phyloP scores from a whole-genome alignment of 2,329 filamentous ascomycete species.

The Diaporthe aspalathi region DNA sequence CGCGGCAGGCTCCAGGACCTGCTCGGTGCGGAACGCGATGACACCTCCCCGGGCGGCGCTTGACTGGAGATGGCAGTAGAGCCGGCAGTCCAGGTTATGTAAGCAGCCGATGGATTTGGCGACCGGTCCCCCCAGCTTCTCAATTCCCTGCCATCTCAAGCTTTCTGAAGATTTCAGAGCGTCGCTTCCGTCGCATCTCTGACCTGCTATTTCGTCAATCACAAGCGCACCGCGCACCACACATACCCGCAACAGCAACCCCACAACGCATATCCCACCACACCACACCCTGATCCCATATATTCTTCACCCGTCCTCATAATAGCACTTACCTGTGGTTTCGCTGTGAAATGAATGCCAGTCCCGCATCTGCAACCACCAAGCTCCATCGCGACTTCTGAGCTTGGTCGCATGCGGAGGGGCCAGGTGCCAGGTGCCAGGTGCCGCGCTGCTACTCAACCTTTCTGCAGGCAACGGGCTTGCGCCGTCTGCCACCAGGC shows the following conservation, averaged over 20 bases:
- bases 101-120: conserved; percentile 48
- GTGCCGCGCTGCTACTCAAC: conserved; percentile 18
- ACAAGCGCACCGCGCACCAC: not conserved
- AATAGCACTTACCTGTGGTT: not conserved
- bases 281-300: not conserved
- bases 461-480: conserved; percentile 14
- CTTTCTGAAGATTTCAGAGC: conserved; percentile 47
- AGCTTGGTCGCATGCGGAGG: conserved; percentile 39
- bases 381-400: conserved; percentile 42
- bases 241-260: not conserved
- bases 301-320: not conserved
- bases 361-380: conserved; percentile 13
- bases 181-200: conserved; percentile 39
- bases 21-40: not conserved
- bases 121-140: conserved; percentile 47
- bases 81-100: conserved; percentile 31
- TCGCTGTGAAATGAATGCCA: conserved; percentile 26
- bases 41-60: not conserved
- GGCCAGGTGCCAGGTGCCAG: conserved; percentile 31
- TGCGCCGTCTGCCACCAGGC: not conserved
- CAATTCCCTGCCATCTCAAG: conserved; percentile 36
- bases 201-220: conserved; percentile 3
- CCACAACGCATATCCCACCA: conserved; percentile 13
- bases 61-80: not conserved
- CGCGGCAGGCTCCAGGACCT: not conserved